phyloP scores from a whole-genome alignment of 2,329 filamentous ascomycete species.

The Colletotrichum aenigma region DNA sequence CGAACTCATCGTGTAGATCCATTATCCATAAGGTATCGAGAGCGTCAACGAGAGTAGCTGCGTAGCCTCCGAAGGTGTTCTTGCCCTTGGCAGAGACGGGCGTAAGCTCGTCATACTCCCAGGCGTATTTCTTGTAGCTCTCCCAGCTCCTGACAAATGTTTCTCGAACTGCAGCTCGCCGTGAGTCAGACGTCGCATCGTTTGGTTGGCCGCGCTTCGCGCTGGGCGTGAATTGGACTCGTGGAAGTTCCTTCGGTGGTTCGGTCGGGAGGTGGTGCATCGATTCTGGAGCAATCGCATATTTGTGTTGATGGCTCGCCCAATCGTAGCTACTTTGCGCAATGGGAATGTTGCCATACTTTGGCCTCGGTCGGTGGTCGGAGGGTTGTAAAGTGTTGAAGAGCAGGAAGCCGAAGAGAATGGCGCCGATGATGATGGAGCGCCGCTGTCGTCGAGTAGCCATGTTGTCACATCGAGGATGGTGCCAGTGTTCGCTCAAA shows the following conservation, averaged over 20 bases:
- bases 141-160: slow-evolving; percentile 42
- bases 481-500: neutral
- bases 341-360: neutral
- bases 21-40: slow-evolving; percentile 61
- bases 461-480: slow-evolving; percentile 13
- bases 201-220: slow-evolving; percentile 2
- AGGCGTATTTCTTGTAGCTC: slow-evolving; percentile 49
- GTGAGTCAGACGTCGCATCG: slow-evolving; percentile 14
- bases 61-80: slow-evolving; percentile 51
- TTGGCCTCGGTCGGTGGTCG: neutral
- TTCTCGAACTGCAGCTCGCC: slow-evolving; percentile 31
- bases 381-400: neutral
- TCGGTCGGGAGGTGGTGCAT: slow-evolving; percentile 12
- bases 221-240: slow-evolving; percentile 14
- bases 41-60: slow-evolving; percentile 48
- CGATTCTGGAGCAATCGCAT: slow-evolving; percentile 5
- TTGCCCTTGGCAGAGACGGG: slow-evolving; percentile 42
- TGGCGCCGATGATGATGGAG: slow-evolving; percentile 6
- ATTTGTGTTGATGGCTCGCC: slow-evolving; percentile 7
- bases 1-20: slow-evolving; percentile 54
- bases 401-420: slow-evolving; percentile 4
- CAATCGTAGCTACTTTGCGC: slow-evolving; percentile 20
- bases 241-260: neutral
- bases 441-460: slow-evolving; percentile 20
- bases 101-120: slow-evolving; percentile 50